Conservation (phyloP, 2,329 filamentous ascomycete species). For the Arthrobotrys megalospora region DNA sequence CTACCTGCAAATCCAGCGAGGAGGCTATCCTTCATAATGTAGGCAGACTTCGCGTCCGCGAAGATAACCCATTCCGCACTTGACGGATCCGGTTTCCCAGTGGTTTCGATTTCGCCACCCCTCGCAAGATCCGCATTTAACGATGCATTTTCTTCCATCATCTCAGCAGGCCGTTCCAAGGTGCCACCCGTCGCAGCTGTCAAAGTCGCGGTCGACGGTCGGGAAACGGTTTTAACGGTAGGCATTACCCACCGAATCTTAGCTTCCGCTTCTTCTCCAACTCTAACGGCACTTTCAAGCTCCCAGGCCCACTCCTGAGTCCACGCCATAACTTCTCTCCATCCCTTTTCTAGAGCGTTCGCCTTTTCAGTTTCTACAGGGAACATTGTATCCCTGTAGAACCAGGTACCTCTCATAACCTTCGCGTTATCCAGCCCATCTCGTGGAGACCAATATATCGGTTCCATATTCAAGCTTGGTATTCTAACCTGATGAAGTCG, state of each 20-base stretch:
- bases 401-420: constrained; percentile 92
- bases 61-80: constrained; percentile 77
- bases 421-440: constrained; percentile 80
- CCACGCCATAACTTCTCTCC: constrained; percentile 87
- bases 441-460: constrained; percentile 96
- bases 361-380: constrained; percentile 88
- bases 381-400: constrained; percentile 94
- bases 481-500: constrained; percentile 89
- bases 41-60: constrained; percentile 81
- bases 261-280: constrained; percentile 89
- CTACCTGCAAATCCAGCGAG: constrained; percentile 72
- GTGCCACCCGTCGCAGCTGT: not conserved
- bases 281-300: constrained; percentile 87
- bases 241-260: constrained; percentile 75
- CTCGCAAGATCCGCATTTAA: constrained; percentile 47
- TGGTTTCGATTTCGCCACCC: constrained; percentile 42
- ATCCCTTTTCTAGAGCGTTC: constrained; percentile 93
- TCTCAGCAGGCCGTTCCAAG: constrained; percentile 8
- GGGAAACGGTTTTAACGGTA: constrained; percentile 39
- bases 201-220: constrained; percentile 50
- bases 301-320: constrained; percentile 94
- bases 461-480: constrained; percentile 88
- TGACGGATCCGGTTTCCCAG: constrained; percentile 41
- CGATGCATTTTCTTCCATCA: constrained; percentile 21
- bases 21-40: constrained; percentile 86